phyloP scores from a whole-genome alignment of 2,329 filamentous ascomycete genomes.

The Ophiocordyceps camponoti-floridani region DNA sequence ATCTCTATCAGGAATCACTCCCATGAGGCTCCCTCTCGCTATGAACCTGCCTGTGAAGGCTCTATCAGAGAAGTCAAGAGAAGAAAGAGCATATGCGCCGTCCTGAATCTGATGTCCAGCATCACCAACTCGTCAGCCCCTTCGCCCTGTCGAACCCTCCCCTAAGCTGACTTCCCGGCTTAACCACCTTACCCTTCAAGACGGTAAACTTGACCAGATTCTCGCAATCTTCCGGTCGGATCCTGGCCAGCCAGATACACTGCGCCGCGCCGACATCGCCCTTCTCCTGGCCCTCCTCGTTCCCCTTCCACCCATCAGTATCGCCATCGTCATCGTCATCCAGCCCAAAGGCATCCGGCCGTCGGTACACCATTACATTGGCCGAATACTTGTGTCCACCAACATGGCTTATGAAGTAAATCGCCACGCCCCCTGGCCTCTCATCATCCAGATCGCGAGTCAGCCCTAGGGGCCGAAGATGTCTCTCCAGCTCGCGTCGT shows the following conservation, averaged over 20 bases:
- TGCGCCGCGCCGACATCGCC: conserved; percentile 48
- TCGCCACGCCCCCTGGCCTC: conserved; percentile 76
- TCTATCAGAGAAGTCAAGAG: no score
- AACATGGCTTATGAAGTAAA: conserved; percentile 93
- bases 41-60: no score
- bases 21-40: no score
- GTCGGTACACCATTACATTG: conserved; percentile 83
- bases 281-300: conserved; percentile 11
- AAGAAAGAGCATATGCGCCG: background rate
- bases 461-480: conserved; percentile 67
- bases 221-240: conserved; percentile 79
- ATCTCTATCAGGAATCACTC: no score
- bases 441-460: conserved; percentile 79
- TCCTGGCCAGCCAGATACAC: conserved; percentile 81
- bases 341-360: conserved; percentile 36
- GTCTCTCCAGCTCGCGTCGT: conserved; percentile 74
- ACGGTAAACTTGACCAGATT: conserved; percentile 81
- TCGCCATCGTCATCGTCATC: conserved; percentile 18
- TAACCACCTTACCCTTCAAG: conserved; percentile 83
- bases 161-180: conserved; percentile 68
- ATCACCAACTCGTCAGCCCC: conserved; percentile 73
- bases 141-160: conserved; percentile 77
- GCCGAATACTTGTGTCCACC: conserved; percentile 94
- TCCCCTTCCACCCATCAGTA: conserved; percentile 9
- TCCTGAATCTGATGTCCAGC: background rate